These are phyloP conservation scores for Colletotrichum eleusines DNA, from an alignment of 2,329 filamentous ascomycete genomes.

Conservation along the genomic window DNA sequence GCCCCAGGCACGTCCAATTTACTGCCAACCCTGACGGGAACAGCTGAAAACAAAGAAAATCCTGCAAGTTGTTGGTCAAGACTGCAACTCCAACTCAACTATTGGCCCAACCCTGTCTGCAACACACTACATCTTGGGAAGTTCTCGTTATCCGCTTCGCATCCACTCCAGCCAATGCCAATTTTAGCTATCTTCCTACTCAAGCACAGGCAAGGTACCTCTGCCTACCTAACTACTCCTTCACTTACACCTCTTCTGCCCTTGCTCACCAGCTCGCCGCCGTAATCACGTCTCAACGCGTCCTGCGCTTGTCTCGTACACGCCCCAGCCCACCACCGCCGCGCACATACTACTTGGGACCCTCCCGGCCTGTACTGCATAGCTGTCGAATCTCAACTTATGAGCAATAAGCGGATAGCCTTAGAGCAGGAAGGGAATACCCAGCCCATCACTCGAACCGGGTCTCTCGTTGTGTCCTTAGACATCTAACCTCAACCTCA, in stretches of 20 bases:
- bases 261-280: background rate
- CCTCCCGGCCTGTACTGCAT: too few species aligned
- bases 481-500: background rate
- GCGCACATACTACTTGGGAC: background rate
- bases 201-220: background rate
- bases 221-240: background rate
- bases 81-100: background rate
- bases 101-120: background rate
- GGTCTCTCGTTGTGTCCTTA: constrained; percentile 8
- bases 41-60: background rate
- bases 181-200: background rate
- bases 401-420: background rate
- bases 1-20: background rate
- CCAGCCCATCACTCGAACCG: background rate
- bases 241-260: background rate
- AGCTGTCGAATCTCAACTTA: constrained; percentile 3
- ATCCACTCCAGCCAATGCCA: background rate
- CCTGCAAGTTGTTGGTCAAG: constrained; percentile 3
- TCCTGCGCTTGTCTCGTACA: background rate
- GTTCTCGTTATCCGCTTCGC: background rate
- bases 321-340: background rate
- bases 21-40: background rate
- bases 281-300: background rate
- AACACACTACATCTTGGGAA: background rate
- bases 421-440: background rate